Conservation (phyloP, 371 early-diverging fungal genomes). For the Mucor saturninus region DNA sequence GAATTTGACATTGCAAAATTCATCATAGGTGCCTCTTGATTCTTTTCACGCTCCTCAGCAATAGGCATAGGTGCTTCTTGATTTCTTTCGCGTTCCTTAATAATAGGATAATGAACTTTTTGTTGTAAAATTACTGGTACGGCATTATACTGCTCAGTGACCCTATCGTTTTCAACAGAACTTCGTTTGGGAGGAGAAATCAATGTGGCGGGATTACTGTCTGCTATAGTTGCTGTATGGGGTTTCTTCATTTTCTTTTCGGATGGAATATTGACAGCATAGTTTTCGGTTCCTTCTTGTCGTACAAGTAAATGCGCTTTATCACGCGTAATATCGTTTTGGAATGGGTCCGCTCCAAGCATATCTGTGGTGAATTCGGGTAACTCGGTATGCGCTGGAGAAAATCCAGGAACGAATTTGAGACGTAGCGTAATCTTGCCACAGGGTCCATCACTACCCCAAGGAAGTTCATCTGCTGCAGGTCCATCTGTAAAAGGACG, state of each 20-base stretch:
- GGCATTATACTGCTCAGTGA: background rate
- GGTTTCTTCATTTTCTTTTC: background rate
- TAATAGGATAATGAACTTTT: background rate
- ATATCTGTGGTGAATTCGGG: slow-evolving; percentile 33
- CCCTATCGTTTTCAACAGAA: no score
- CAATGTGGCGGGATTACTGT: background rate
- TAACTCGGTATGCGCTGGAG: slow-evolving; percentile 35
- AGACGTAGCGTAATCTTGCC: slow-evolving; percentile 30
- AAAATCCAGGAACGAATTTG: slow-evolving; percentile 37
- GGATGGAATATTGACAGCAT: background rate
- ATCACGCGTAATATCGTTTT: slow-evolving; percentile 23
- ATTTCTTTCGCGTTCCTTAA: background rate
- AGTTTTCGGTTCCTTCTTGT: slow-evolving; percentile 19
- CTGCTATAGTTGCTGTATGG: background rate
- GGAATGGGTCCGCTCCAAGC: slow-evolving; percentile 44
- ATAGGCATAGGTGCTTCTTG: background rate
- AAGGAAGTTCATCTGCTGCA: slow-evolving; percentile 29
- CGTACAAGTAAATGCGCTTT: slow-evolving; percentile 30
- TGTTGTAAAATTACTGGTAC: background rate
- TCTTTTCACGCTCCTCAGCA: background rate
- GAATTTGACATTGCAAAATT: background rate
- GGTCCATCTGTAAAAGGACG: slow-evolving; percentile 14
- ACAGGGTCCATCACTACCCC: slow-evolving; percentile 25
- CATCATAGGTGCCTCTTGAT: background rate
- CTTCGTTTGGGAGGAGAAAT: no score